Conservation (phyloP, 2,329 filamentous ascomycete species). For the Xylaria sp. region DNA sequence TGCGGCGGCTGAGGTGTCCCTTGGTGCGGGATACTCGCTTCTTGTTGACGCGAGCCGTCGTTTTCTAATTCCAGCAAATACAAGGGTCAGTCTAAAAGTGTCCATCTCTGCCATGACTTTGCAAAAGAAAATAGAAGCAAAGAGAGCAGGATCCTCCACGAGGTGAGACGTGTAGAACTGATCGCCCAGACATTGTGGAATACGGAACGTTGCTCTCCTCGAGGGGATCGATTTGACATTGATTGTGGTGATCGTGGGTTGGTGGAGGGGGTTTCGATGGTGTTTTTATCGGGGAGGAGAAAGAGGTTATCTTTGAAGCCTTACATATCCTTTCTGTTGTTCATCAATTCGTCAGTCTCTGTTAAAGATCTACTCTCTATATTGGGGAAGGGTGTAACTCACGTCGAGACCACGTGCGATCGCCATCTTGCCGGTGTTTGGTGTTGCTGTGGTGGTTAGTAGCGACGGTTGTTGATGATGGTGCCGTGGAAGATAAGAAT, state of each 20-base stretch:
- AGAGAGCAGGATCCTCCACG: constrained; percentile 75
- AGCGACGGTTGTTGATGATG: constrained; percentile 23
- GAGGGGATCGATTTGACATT: constrained; percentile 25
- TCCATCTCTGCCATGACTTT: constrained; percentile 62
- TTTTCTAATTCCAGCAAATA: constrained; percentile 70
- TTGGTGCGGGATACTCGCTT: constrained; percentile 86
- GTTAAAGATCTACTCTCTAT: background rate
- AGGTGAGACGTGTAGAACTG: constrained; percentile 69
- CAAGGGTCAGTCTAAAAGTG: constrained; percentile 61
- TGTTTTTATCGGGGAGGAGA: constrained; percentile 17
- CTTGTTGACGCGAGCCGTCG: constrained; percentile 81
- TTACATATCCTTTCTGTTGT: constrained; percentile 41
- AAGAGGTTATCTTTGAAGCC: constrained; percentile 23
- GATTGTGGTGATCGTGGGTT: constrained; percentile 3
- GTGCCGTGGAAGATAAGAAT: constrained; percentile 26
- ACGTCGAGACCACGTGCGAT: constrained; percentile 41
- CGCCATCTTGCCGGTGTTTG: constrained; percentile 36
- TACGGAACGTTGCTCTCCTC: constrained; percentile 16
- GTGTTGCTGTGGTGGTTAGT: constrained; percentile 40
- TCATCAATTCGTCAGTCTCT: constrained; percentile 22
- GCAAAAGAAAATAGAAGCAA: constrained; percentile 48
- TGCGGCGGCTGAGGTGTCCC: constrained; percentile 96
- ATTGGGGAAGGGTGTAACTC: constrained; percentile 14
- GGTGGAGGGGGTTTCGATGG: constrained; percentile 13
- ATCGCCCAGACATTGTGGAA: constrained; percentile 34